Evolutionary conservation across 2,329 filamentous ascomycete genomes (phyloP).

Genomic region (Sporothrix pseudoabietina): DNA sequence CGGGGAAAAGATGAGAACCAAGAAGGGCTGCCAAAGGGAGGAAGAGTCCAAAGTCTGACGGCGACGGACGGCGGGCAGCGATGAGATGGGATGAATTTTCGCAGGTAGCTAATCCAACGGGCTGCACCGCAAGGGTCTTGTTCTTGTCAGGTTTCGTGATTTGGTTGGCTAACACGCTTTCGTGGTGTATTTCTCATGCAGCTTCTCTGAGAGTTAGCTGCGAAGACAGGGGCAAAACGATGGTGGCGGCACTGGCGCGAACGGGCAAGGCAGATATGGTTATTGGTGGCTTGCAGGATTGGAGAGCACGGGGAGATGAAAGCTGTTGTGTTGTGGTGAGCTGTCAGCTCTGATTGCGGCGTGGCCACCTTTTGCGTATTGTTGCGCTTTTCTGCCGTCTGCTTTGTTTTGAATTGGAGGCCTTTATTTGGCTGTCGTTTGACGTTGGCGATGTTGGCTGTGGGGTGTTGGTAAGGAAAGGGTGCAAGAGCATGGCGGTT

Average conservation of each 20-base stretch:
- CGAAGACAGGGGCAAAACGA: slow-evolving; percentile 1
- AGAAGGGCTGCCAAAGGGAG: not conserved
- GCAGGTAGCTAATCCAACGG: slow-evolving; percentile 17
- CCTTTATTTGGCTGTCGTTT: slow-evolving; percentile 4
- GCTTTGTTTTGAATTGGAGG: not conserved
- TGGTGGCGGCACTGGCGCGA: slow-evolving; percentile 14
- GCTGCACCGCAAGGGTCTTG: slow-evolving; percentile 3
- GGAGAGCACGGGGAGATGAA: not conserved
- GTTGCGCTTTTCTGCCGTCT: not conserved
- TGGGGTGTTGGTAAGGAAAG: not conserved
- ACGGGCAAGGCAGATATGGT: not conserved
- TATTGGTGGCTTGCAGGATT: slow-evolving; percentile 5
- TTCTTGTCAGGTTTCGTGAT: slow-evolving; percentile 16
- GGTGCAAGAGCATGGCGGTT: slow-evolving; percentile 9
- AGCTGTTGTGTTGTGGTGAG: not conserved
- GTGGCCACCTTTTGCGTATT: not conserved
- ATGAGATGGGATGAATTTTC: slow-evolving; percentile 18
- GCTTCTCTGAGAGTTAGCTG: not conserved
- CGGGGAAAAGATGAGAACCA: not conserved
- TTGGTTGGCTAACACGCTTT: slow-evolving; percentile 30
- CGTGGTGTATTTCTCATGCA: not conserved
- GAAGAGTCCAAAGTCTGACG: not conserved
- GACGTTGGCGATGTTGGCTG: slow-evolving; percentile 16
- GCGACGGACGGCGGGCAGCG: not conserved
- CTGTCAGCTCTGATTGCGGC: slow-evolving; percentile 7